phyloP scores from a whole-genome alignment of 176 grass and related monocot species.

The Oryza meyeriana region DNA sequence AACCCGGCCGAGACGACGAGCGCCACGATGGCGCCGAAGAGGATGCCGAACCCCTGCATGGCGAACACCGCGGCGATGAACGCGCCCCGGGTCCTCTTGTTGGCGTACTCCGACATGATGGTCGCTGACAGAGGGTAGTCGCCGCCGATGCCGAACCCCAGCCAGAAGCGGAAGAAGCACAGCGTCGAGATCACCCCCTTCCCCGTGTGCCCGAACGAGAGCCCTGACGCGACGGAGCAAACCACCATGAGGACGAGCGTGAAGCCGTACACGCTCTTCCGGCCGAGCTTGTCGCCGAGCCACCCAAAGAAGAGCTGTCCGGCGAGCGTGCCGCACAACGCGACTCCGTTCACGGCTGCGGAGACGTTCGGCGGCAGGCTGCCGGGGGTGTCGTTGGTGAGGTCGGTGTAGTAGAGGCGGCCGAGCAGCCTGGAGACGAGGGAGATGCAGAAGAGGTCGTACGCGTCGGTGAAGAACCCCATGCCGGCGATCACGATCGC shows the following conservation, averaged over 20 bases:
- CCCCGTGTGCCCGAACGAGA: constrained; percentile 52
- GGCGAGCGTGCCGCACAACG: constrained; percentile 43
- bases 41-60: constrained; percentile 73
- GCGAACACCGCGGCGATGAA: constrained; percentile 80
- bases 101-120: constrained; percentile 85
- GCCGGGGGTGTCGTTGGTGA: constrained; percentile 3
- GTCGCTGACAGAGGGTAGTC: constrained; percentile 71
- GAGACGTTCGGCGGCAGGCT: constrained; percentile 39
- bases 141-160: constrained; percentile 71
- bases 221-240: constrained; percentile 55
- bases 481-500: constrained; percentile 79
- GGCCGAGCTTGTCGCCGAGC: constrained; percentile 70
- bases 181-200: constrained; percentile 45
- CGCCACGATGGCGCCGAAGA: constrained; percentile 42
- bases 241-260: constrained; percentile 64
- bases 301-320: constrained; percentile 35
- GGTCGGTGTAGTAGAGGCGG: constrained; percentile 51
- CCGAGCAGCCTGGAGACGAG: constrained; percentile 58
- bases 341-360: constrained; percentile 56
- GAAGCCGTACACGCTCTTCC: constrained; percentile 66
- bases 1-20: constrained; percentile 33
- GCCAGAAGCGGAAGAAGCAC: constrained; percentile 89
- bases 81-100: constrained; percentile 60
- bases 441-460: constrained; percentile 76
- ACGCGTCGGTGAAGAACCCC: constrained; percentile 85